phyloP scores from a whole-genome alignment of 1,139 yeast genomes.

The Komagataea norvegica region DNA sequence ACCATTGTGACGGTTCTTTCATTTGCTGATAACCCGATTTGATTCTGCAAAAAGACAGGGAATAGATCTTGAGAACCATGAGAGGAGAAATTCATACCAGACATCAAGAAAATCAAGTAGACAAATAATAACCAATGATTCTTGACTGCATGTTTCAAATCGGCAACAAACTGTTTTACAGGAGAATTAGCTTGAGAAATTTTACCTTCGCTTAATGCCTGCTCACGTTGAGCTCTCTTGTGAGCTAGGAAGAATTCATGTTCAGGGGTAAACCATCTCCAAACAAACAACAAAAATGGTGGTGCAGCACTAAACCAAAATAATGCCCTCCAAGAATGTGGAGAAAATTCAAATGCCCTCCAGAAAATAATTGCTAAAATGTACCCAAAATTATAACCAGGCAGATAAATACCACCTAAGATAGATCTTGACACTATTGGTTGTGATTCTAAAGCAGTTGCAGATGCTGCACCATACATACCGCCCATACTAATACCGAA shows the following conservation, averaged over 20 bases:
- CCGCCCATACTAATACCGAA: constrained; percentile 53
- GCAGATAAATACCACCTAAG: constrained; percentile 42
- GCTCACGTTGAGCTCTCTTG: constrained; percentile 26
- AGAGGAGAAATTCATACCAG: constrained; percentile 48
- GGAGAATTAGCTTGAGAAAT: constrained; percentile 29
- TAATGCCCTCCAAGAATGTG: constrained; percentile 45
- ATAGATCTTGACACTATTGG: constrained; percentile 40
- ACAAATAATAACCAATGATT: constrained; percentile 29
- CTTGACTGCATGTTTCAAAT: constrained; percentile 26
- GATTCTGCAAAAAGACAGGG: constrained; percentile 43
- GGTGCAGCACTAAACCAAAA: constrained; percentile 54
- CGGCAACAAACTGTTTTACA: constrained; percentile 11
- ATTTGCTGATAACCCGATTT: constrained; percentile 35
- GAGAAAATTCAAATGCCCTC: constrained; percentile 34
- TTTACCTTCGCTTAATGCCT: constrained; percentile 33
- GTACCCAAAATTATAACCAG: constrained; percentile 43
- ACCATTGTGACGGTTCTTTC: constrained; percentile 42
- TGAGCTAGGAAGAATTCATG: constrained; percentile 29
- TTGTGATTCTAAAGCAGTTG: constrained; percentile 45
- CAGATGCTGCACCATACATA: constrained; percentile 44
- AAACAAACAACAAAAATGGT: constrained; percentile 36
- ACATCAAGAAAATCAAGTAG: constrained; percentile 43
- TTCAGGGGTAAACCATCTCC: constrained; percentile 41
- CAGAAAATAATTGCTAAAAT: constrained; percentile 41
- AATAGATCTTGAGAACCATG: constrained; percentile 54